Evolutionary conservation across 805 yeast genomes (phyloP).

Genomic region (Barnettozyma vustinii): DNA sequence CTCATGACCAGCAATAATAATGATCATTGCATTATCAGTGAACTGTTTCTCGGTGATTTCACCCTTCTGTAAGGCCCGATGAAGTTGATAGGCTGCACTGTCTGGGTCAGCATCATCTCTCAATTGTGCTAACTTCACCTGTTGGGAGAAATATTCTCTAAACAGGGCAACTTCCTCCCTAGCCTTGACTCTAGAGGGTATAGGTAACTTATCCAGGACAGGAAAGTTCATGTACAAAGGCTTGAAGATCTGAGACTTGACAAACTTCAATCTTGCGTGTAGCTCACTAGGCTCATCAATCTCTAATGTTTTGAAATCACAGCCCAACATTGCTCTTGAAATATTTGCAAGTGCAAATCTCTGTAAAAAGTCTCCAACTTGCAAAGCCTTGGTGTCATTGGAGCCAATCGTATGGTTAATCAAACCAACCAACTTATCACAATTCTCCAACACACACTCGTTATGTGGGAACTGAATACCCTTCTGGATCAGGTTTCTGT

Average conservation of each 20-base stretch:
- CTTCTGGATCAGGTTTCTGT: conserved; percentile 39
- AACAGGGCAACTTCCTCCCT: conserved; percentile 38
- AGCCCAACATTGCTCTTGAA: conserved; percentile 45
- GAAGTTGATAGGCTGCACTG: conserved; percentile 37
- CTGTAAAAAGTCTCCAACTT: conserved; percentile 40
- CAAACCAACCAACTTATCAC: conserved; percentile 28
- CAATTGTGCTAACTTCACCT: conserved; percentile 29
- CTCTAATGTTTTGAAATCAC: conserved; percentile 38
- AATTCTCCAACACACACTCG: conserved; percentile 34
- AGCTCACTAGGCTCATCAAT: conserved; percentile 26
- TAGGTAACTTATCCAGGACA: conserved; percentile 42
- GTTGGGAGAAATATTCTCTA: conserved; percentile 30
- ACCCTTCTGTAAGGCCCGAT: conserved; percentile 33
- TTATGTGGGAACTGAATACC: conserved; percentile 46
- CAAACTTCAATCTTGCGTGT: conserved; percentile 35
- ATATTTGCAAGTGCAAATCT: conserved; percentile 43
- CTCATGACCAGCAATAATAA: conserved; percentile 60
- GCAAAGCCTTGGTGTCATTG: background rate
- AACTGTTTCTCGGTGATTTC: conserved; percentile 41
- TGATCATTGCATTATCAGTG: conserved; percentile 47
- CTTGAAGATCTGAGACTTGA: conserved; percentile 49
- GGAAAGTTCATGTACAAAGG: conserved; percentile 54
- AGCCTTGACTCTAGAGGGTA: conserved; percentile 42
- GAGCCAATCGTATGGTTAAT: conserved; percentile 19
- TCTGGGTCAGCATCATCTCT: conserved; percentile 20